phyloP scores from a whole-genome alignment of 1,284 basidiomycete species.

The Trametes versicolor region DNA sequence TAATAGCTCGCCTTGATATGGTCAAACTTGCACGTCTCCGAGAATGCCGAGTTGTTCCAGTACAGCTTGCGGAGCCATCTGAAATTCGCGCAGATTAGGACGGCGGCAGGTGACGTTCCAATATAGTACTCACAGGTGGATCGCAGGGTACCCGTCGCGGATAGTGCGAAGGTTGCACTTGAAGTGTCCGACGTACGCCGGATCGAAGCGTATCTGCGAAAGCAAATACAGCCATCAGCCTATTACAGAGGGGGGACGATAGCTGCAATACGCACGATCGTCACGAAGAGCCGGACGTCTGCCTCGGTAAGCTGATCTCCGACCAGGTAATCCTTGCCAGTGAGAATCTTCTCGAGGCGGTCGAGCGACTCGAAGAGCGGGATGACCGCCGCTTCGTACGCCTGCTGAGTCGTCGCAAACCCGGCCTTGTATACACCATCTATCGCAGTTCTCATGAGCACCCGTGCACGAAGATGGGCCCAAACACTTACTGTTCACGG shows the following conservation, averaged over 20 bases:
- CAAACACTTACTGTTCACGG: conserved; percentile 76
- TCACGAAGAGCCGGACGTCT: conserved; percentile 92
- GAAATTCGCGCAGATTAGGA: neutral
- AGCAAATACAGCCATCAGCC: no score
- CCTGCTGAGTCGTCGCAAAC: conserved; percentile 85
- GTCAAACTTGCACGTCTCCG: conserved; percentile 87
- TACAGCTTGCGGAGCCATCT: conserved; percentile 92
- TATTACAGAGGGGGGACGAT: no score
- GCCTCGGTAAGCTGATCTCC: conserved; percentile 90
- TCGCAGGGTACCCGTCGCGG: conserved; percentile 82
- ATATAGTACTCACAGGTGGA: conserved; percentile 66
- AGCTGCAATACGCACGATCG: conserved; percentile 58
- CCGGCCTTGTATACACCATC: conserved; percentile 92
- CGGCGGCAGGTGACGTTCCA: neutral
- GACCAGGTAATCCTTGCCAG: conserved; percentile 84
- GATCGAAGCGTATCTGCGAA: conserved; percentile 64
- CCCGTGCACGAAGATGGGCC: conserved; percentile 9
- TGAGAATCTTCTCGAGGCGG: conserved; percentile 81
- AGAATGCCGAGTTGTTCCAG: conserved; percentile 93
- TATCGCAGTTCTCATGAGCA: conserved; percentile 40
- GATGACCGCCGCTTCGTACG: conserved; percentile 83
- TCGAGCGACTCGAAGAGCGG: conserved; percentile 84
- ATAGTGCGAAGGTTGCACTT: conserved; percentile 92
- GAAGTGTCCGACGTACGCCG: conserved; percentile 93
- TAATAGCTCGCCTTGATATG: conserved; percentile 92